Percentiles rank a stretch among this genome's conserved stretches.
These are phyloP conservation scores for Gastrolobium villosum DNA, from an alignment of 306 rosid genomes.

Conservation along the genomic window DNA sequence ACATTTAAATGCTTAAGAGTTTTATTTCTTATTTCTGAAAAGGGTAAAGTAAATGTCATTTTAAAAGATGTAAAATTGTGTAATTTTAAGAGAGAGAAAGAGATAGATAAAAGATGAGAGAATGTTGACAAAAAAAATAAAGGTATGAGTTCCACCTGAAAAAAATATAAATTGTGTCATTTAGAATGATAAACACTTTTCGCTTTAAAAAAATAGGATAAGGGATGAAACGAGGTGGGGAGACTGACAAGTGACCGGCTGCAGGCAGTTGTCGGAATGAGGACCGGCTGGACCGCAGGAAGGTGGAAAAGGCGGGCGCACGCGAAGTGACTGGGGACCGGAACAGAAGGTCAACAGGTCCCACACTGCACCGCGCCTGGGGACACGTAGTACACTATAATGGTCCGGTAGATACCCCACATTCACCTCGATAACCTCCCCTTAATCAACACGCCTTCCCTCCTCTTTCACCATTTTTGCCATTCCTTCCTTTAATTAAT, in stretches of 20 bases:
- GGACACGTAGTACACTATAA: constrained; percentile 10
- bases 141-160: no score
- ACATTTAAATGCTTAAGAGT: neutral
- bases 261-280: constrained; percentile 66
- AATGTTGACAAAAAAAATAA: no score
- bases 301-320: constrained; percentile 55
- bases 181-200: no score
- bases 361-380: neutral
- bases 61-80: no score
- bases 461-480: constrained; percentile 20
- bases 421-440: constrained; percentile 72
- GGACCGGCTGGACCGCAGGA: constrained; percentile 48
- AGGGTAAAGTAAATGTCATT: no score
- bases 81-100: no score
- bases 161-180: no score
- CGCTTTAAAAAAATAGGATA: no score
- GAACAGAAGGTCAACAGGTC: constrained; percentile 51
- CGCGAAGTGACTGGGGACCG: constrained; percentile 58
- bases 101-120: no score
- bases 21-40: no score
- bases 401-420: constrained; percentile 84
- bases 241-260: constrained; percentile 67
- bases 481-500: neutral
- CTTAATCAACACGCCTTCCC: constrained; percentile 59
- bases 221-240: constrained; percentile 27